Evolutionary conservation across 2,329 filamentous ascomycete species (phyloP).

Genomic region (Phialocephala sp.): DNA sequence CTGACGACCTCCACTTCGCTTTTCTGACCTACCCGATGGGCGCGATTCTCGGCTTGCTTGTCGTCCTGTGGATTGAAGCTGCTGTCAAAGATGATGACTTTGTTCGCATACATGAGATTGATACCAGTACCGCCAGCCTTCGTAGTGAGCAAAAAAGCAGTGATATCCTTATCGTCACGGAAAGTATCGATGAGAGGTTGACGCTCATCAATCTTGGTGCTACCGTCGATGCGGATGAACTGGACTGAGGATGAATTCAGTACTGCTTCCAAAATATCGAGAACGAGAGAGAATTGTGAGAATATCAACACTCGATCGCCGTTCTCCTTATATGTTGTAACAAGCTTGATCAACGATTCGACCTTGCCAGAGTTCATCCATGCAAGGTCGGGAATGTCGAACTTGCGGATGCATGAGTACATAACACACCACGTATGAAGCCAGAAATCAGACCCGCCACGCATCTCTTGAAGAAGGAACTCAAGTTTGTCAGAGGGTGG

Average conservation of each 20-base stretch:
- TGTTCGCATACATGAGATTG: conserved; percentile 94
- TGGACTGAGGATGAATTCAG: conserved; percentile 74
- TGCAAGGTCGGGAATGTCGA: conserved; percentile 58
- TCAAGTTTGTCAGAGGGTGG: conserved; percentile 53
- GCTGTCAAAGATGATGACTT: conserved; percentile 95
- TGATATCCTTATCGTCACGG: conserved; percentile 75
- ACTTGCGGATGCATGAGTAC: conserved; percentile 59
- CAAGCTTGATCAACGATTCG: conserved; percentile 75
- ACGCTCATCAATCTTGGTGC: conserved; percentile 79
- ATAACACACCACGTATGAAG: conserved; percentile 70
- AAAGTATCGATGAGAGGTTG: conserved; percentile 91
- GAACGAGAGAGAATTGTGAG: conserved; percentile 88
- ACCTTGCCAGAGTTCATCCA: conserved; percentile 81
- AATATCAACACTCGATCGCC: conserved; percentile 91
- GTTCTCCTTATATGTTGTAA: conserved; percentile 74
- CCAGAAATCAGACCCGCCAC: conserved; percentile 66
- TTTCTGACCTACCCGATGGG: conserved; percentile 91
- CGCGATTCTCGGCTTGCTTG: conserved; percentile 96
- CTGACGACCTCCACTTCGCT: conserved; percentile 89
- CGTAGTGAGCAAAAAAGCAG: conserved; percentile 91
- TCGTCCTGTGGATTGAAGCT: conserved; percentile 99
- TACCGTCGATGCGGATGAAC: conserved; percentile 87
- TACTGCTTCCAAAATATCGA: conserved; percentile 87
- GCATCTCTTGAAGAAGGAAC: conserved; percentile 61
- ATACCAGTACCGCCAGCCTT: conserved; percentile 96